Conservation (phyloP, 495 filamentous ascomycete genomes). For the Xylaria telfairii region DNA sequence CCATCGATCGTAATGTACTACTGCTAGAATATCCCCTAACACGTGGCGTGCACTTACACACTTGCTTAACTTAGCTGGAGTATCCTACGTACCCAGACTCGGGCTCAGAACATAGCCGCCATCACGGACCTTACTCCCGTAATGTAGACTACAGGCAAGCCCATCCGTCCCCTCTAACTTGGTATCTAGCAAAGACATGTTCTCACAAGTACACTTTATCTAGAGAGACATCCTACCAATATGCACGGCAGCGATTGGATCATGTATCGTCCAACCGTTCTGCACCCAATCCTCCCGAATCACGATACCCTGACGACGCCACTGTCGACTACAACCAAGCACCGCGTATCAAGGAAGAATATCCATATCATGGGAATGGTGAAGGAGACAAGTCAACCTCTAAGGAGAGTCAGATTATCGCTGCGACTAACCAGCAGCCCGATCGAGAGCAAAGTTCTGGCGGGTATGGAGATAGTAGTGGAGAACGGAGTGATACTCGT, state of each 20-base stretch:
- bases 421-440: not conserved
- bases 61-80: not conserved
- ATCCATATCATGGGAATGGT: not conserved
- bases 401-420: not conserved
- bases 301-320: not conserved
- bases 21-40: not conserved
- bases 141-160: not conserved
- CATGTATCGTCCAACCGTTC: not conserved
- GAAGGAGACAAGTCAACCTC: not conserved
- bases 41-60: not conserved
- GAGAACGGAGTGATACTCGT: not conserved
- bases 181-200: not conserved
- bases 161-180: not conserved
- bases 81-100: not conserved
- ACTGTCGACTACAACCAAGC: not conserved
- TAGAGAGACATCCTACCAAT: not conserved
- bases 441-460: not conserved
- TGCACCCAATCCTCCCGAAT: not conserved
- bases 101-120: not conserved
- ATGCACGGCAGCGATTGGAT: not conserved
- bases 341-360: not conserved
- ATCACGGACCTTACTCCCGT: not conserved
- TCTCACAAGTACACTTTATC: not conserved
- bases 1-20: conserved; percentile 4
- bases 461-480: not conserved